Evolutionary conservation across 2,329 filamentous ascomycete species (phyloP).

Genomic region (Teratosphaeria pseudoeucalypti): DNA sequence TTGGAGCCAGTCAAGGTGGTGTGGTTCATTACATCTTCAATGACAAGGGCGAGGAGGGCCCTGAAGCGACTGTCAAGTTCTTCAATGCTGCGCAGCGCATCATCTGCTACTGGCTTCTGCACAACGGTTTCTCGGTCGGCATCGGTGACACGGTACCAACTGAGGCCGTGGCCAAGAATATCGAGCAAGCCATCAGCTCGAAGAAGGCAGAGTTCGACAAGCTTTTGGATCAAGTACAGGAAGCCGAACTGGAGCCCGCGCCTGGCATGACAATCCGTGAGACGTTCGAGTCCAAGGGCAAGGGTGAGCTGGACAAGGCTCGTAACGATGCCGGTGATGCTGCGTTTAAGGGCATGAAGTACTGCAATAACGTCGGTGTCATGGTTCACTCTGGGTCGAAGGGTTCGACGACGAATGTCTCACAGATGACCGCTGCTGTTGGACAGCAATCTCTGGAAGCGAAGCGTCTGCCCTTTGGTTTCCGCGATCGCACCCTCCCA

Average conservation of each 20-base stretch:
- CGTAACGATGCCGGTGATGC: constrained; percentile 93
- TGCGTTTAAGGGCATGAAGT: constrained; percentile 85
- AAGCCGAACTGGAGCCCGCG: constrained; percentile 78
- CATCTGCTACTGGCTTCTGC: constrained; percentile 92
- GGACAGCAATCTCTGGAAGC: constrained; percentile 98
- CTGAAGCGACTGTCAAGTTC: constrained; percentile 69
- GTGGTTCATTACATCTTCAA: constrained; percentile 96
- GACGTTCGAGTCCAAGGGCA: constrained; percentile 96
- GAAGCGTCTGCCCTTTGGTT: constrained; percentile 97
- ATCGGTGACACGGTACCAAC: constrained; percentile 98
- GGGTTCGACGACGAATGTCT: constrained; percentile 98
- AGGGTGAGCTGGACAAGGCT: constrained; percentile 83
- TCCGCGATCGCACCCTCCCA: constrained; percentile 93
- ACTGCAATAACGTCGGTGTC: constrained; percentile 89
- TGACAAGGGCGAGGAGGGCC: constrained; percentile 63
- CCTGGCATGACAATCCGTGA: constrained; percentile 98
- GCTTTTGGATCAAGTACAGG: constrained; percentile 68
- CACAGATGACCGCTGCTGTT: constrained; percentile 96
- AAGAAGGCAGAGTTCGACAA: constrained; percentile 72
- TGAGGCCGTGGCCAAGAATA: constrained; percentile 68
- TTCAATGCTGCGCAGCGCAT: constrained; percentile 93
- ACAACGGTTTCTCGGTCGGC: constrained; percentile 94
- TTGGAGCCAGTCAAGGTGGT: constrained; percentile 82
- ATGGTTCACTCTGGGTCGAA: constrained; percentile 97
- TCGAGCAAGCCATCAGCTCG: constrained; percentile 68